A percentile compares a stretch with the other conserved stretches of the same genome.
Conservation (phyloP, 495 filamentous ascomycete species). For the Podospora bellae-mahoneyi region DNA sequence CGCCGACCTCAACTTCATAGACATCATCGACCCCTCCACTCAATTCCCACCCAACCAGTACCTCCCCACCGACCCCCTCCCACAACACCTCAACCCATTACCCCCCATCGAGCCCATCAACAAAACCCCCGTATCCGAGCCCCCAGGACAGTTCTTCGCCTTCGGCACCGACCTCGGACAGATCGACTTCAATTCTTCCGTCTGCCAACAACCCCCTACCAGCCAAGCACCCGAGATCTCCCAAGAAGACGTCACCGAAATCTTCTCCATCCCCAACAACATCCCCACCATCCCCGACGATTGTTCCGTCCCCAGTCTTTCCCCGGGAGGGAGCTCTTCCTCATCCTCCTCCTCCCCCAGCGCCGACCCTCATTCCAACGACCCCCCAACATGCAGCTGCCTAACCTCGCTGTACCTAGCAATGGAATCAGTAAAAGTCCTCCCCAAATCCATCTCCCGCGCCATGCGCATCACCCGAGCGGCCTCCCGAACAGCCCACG, state of each 20-base stretch:
- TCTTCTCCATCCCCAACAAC: slow-evolving; percentile 8
- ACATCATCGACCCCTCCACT: slow-evolving; percentile 25
- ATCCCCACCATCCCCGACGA: slow-evolving; percentile 6
- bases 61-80: not conserved
- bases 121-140: not conserved
- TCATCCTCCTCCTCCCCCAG: slow-evolving; percentile 17
- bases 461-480: slow-evolving; percentile 57
- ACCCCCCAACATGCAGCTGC: slow-evolving; percentile 33
- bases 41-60: slow-evolving; percentile 3
- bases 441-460: slow-evolving; percentile 39
- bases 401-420: slow-evolving; percentile 43
- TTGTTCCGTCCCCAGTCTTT: slow-evolving; percentile 19
- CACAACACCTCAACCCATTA: not conserved
- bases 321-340: slow-evolving; percentile 8
- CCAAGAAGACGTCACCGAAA: slow-evolving; percentile 17
- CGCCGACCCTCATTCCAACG: slow-evolving; percentile 7
- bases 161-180: slow-evolving; percentile 8
- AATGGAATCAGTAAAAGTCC: slow-evolving; percentile 43
- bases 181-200: slow-evolving; percentile 21
- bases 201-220: not conserved
- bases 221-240: slow-evolving; percentile 13
- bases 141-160: slow-evolving; percentile 9
- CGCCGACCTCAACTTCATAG: slow-evolving; percentile 32
- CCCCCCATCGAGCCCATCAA: not conserved
- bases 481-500: slow-evolving; percentile 53